phyloP scores from a whole-genome alignment of 805 yeast species.

The Lipomyces yamanashiensis region DNA sequence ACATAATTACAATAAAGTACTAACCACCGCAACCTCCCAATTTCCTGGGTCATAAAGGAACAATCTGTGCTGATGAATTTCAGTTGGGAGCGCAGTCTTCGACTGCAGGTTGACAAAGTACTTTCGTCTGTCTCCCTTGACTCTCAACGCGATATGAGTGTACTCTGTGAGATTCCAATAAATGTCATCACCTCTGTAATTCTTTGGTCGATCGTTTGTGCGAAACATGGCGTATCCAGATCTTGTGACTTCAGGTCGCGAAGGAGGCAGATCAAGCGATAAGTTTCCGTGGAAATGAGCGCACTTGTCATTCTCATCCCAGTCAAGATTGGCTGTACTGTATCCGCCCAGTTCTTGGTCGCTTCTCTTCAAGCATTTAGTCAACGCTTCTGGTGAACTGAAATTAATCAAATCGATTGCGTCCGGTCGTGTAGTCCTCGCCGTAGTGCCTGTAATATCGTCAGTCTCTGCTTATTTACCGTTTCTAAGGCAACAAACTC shows the following conservation, averaged over 20 bases:
- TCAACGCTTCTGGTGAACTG: constrained; percentile 54
- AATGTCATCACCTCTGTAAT: constrained; percentile 46
- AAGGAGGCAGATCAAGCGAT: constrained; percentile 67
- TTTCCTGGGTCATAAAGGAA: constrained; percentile 71
- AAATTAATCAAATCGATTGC: constrained; percentile 62
- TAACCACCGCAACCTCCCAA: constrained; percentile 78
- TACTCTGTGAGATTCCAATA: constrained; percentile 75
- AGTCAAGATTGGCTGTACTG: constrained; percentile 63
- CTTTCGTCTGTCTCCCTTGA: constrained; percentile 52
- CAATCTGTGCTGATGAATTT: constrained; percentile 79
- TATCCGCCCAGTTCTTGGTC: constrained; percentile 82
- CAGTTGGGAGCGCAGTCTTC: constrained; percentile 75
- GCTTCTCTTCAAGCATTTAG: constrained; percentile 61
- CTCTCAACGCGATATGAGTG: constrained; percentile 61
- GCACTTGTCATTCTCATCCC: constrained; percentile 49
- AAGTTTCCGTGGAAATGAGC: constrained; percentile 75
- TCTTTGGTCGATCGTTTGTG: constrained; percentile 64
- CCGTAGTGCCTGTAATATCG: constrained; percentile 12
- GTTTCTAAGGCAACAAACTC: neutral
- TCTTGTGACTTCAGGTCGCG: constrained; percentile 64
- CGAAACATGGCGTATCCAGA: constrained; percentile 84
- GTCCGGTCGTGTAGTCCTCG: constrained; percentile 25
- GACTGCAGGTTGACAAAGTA: constrained; percentile 82
- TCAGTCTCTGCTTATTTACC: neutral
- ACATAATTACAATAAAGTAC: neutral